These are phyloP conservation scores for Nigrospora oryzae DNA, from an alignment of 2,329 filamentous ascomycete genomes.

Conservation along the genomic window DNA sequence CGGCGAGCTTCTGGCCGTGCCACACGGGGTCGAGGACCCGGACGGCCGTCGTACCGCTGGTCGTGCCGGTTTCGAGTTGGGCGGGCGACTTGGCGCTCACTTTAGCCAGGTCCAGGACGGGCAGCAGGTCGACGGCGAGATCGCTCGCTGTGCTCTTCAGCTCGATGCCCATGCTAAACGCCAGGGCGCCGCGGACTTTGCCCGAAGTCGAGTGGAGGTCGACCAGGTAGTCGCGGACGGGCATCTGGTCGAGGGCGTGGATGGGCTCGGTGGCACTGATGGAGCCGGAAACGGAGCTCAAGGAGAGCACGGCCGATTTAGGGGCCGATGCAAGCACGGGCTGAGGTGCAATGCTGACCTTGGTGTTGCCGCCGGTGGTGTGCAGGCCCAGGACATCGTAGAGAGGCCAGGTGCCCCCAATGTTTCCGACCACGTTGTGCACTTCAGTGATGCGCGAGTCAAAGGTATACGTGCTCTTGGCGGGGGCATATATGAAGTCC, in stretches of 20 bases:
- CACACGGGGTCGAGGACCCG: slow-evolving; percentile 35
- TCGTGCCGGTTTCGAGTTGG: slow-evolving; percentile 30
- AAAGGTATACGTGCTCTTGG: slow-evolving; percentile 28
- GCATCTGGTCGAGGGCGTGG: slow-evolving; percentile 20
- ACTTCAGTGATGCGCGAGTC: slow-evolving; percentile 32
- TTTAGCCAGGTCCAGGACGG: slow-evolving; percentile 26
- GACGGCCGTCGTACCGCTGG: slow-evolving; percentile 32
- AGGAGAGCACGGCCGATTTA: slow-evolving; percentile 29
- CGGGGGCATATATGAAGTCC: slow-evolving; percentile 14
- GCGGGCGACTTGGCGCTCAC: slow-evolving; percentile 10
- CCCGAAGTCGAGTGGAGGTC: slow-evolving; percentile 36
- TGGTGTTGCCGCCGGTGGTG: slow-evolving; percentile 34
- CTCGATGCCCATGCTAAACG: slow-evolving; percentile 25
- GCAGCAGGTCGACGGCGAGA: slow-evolving; percentile 30
- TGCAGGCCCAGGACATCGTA: slow-evolving; percentile 37
- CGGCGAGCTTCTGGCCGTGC: slow-evolving; percentile 14
- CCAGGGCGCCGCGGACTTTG: slow-evolving; percentile 27
- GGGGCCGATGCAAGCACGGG: slow-evolving; percentile 22
- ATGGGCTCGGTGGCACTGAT: slow-evolving; percentile 33
- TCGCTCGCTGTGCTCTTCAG: slow-evolving; percentile 32
- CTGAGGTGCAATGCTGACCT: slow-evolving; percentile 30
- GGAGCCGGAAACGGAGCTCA: slow-evolving; percentile 33
- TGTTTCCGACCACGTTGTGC: slow-evolving; percentile 31
- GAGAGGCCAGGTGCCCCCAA: slow-evolving; percentile 41
- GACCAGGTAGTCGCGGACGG: slow-evolving; percentile 37